These are phyloP conservation scores for Massariosphaeria phaeospora DNA, from an alignment of 495 filamentous ascomycete species.

Conservation along the genomic window DNA sequence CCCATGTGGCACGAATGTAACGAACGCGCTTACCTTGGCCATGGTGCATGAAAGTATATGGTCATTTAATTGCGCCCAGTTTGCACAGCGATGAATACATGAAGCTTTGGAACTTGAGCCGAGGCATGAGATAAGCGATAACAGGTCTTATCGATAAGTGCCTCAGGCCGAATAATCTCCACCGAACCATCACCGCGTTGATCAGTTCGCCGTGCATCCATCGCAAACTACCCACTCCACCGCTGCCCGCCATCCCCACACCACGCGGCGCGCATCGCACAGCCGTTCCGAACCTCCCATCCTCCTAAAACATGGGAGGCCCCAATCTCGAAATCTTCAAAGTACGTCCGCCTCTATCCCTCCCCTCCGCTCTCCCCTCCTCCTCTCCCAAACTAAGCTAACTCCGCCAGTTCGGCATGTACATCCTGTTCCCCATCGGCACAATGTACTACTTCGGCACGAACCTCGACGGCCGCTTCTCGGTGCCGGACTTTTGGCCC, in stretches of 20 bases:
- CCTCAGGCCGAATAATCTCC: neutral
- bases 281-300: neutral
- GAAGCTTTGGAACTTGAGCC: too few relatives aligned
- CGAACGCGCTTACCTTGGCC: too few relatives aligned
- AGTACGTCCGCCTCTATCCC: constrained; percentile 48
- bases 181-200: constrained; percentile 16
- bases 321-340: constrained; percentile 96
- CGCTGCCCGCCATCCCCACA: neutral
- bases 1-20: constrained; percentile 72
- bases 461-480: constrained; percentile 89
- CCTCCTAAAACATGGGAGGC: constrained; percentile 57
- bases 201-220: neutral
- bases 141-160: too few relatives aligned
- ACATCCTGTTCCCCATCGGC: constrained; percentile 96
- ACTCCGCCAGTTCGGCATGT: constrained; percentile 80
- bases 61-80: too few relatives aligned
- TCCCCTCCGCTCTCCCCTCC: constrained; percentile 6
- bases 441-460: constrained; percentile 99
- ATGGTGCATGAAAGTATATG: too few relatives aligned
- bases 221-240: neutral
- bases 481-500: constrained; percentile 90
- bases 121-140: too few relatives aligned
- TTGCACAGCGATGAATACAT: too few relatives aligned
- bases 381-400: neutral
- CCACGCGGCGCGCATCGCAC: neutral